phyloP scores from a whole-genome alignment of 2,329 filamentous ascomycete genomes.

The Aspergillus niger region DNA sequence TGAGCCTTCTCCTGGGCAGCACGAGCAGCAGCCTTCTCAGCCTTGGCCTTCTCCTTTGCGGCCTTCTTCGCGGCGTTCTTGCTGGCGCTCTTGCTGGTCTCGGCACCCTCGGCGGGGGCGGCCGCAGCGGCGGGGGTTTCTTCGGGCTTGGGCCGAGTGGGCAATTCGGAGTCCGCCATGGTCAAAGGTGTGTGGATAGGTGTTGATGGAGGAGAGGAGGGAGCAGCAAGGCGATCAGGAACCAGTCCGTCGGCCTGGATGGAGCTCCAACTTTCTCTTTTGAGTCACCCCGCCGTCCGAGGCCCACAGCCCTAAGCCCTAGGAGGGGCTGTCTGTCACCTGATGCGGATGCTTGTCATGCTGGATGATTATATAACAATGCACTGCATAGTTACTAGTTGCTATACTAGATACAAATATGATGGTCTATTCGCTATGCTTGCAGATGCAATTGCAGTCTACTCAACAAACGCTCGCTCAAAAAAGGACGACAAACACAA shows the following conservation, averaged over 20 bases:
- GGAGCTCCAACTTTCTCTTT: constrained; percentile 17
- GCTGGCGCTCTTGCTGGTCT: constrained; percentile 48
- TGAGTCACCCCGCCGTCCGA: constrained; percentile 35
- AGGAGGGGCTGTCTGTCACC: constrained; percentile 28
- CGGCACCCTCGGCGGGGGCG: constrained; percentile 39
- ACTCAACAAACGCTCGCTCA: neutral
- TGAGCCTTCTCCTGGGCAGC: constrained; percentile 75
- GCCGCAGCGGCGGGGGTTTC: constrained; percentile 32
- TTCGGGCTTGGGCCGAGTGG: constrained; percentile 44
- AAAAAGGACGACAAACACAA: neutral
- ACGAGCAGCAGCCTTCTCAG: constrained; percentile 69
- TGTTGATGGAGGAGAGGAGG: neutral
- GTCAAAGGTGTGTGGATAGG: constrained; percentile 12
- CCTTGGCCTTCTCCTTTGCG: constrained; percentile 87
- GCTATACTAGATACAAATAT: neutral
- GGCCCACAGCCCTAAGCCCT: constrained; percentile 36
- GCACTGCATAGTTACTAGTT: neutral
- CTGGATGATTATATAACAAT: neutral
- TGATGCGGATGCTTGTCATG: constrained; percentile 6
- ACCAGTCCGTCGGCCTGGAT: constrained; percentile 5
- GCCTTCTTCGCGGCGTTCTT: constrained; percentile 86
- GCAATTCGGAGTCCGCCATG: constrained; percentile 45
- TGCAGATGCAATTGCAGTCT: neutral
- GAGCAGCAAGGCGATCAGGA: constrained; percentile 5
- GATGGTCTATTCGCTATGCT: neutral